Percentiles rank a stretch among this genome's conserved stretches.
Conservation (phyloP, 2,329 filamentous ascomycete genomes). For the Leptographium procerum region DNA sequence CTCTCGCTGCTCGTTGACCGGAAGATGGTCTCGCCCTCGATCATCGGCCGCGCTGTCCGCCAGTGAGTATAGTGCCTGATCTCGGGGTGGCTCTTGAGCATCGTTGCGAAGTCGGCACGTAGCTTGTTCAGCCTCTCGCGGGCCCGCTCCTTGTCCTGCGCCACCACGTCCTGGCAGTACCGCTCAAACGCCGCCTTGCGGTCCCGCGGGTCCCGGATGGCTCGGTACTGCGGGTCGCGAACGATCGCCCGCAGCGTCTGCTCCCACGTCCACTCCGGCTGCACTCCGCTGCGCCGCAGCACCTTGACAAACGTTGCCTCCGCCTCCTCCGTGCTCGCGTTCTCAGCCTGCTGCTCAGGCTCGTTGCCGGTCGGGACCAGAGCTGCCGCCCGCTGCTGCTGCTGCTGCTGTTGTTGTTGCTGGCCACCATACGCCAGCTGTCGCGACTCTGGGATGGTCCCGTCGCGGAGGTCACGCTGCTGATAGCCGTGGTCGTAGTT, state of each 20-base stretch:
- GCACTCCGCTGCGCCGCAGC: slow-evolving; percentile 71
- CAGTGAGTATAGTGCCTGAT: slow-evolving; percentile 95
- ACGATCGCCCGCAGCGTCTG: slow-evolving; percentile 77
- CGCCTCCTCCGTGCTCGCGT: slow-evolving; percentile 71
- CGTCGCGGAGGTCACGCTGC: slow-evolving; percentile 15
- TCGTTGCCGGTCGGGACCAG: slow-evolving; percentile 56
- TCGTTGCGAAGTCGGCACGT: slow-evolving; percentile 84
- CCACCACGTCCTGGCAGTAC: slow-evolving; percentile 79
- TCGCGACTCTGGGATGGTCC: slow-evolving; percentile 38
- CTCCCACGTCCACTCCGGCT: slow-evolving; percentile 88
- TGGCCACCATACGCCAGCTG: slow-evolving; percentile 32
- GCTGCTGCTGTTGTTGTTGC: background rate
- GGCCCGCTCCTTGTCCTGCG: slow-evolving; percentile 88
- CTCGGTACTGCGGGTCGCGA: slow-evolving; percentile 84
- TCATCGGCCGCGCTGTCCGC: slow-evolving; percentile 89
- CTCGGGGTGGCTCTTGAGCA: slow-evolving; percentile 92
- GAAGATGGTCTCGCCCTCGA: slow-evolving; percentile 93
- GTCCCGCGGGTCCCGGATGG: slow-evolving; percentile 85
- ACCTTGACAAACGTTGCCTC: slow-evolving; percentile 90
- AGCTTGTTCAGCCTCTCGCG: slow-evolving; percentile 89
- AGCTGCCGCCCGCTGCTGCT: slow-evolving; percentile 37
- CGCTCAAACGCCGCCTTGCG: slow-evolving; percentile 88
- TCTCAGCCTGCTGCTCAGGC: slow-evolving; percentile 57
- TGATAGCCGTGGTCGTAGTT: slow-evolving; percentile 5
- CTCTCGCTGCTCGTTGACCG: slow-evolving; percentile 78